These are phyloP conservation scores for Sclerotinia sclerotiorum DNA, from an alignment of 2,329 filamentous ascomycete species.

Conservation along the genomic window DNA sequence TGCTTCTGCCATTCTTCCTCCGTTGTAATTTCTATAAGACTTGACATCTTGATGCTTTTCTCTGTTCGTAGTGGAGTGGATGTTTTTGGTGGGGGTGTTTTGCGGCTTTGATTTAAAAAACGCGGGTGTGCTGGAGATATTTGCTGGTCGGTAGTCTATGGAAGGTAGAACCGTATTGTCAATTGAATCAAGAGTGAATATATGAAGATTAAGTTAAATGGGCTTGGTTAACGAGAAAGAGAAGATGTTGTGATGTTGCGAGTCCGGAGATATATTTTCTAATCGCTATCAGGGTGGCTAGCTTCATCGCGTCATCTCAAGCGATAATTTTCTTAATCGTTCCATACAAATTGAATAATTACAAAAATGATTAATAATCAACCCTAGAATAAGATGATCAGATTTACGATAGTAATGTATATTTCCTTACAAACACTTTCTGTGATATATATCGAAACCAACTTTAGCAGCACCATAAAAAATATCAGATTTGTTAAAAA, in stretches of 20 bases:
- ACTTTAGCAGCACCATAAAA: neutral
- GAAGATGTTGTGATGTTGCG: neutral
- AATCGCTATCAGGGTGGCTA: conserved; percentile 22
- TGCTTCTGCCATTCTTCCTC: conserved; percentile 72
- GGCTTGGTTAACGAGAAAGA: neutral
- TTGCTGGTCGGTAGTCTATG: neutral
- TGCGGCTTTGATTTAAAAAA: neutral
- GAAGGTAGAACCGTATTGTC: neutral
- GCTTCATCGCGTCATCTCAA: conserved; percentile 23
- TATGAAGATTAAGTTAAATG: neutral
- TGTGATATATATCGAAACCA: neutral
- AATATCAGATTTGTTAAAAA: neutral
- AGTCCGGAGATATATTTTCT: conserved; percentile 23
- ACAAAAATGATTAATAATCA: conserved; percentile 24
- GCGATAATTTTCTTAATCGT: conserved; percentile 12
- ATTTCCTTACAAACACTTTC: neutral
- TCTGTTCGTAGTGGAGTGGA: conserved; percentile 8
- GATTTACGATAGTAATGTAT: neutral
- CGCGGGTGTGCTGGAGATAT: neutral
- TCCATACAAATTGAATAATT: conserved; percentile 14
- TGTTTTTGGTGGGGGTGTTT: conserved; percentile 17
- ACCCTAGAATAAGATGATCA: neutral
- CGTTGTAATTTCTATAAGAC: conserved; percentile 73
- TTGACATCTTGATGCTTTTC: conserved; percentile 59
- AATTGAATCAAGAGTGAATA: neutral